Evolutionary conservation across 148 eudicot genomes (phyloP).

Genomic region (Rhododendron henanense): DNA sequence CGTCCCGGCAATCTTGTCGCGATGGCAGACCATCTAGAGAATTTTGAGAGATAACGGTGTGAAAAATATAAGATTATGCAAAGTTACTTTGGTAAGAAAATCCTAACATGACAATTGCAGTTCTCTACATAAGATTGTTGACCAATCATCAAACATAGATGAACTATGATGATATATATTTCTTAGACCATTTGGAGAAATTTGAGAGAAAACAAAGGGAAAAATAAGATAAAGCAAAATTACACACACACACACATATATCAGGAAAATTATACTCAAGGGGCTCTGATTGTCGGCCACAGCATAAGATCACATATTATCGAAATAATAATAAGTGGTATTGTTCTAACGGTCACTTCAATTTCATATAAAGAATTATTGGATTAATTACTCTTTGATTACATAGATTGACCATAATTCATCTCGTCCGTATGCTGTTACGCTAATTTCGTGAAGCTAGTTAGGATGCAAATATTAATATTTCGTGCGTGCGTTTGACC

Average conservation of each 20-base stretch:
- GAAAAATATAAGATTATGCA: neutral
- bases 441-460: neutral
- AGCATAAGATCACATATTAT: neutral
- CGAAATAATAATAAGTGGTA: neutral
- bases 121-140: neutral
- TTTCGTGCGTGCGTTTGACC: neutral
- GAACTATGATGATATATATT: neutral
- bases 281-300: neutral
- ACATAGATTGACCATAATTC: neutral
- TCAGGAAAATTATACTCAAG: neutral
- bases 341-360: neutral
- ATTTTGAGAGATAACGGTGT: neutral
- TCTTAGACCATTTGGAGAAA: neutral
- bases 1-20: conserved; percentile 14
- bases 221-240: neutral
- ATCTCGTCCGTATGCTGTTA: neutral
- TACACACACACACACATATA: no score
- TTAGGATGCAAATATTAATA: no score
- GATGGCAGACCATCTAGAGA: conserved; percentile 9
- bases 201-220: neutral
- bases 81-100: neutral
- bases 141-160: neutral
- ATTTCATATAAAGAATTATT: neutral
- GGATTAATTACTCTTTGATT: neutral
- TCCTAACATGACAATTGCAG: neutral